These are phyloP conservation scores for Aspergillus fijiensis DNA, from an alignment of 2,329 filamentous ascomycete species.

Conservation along the genomic window DNA sequence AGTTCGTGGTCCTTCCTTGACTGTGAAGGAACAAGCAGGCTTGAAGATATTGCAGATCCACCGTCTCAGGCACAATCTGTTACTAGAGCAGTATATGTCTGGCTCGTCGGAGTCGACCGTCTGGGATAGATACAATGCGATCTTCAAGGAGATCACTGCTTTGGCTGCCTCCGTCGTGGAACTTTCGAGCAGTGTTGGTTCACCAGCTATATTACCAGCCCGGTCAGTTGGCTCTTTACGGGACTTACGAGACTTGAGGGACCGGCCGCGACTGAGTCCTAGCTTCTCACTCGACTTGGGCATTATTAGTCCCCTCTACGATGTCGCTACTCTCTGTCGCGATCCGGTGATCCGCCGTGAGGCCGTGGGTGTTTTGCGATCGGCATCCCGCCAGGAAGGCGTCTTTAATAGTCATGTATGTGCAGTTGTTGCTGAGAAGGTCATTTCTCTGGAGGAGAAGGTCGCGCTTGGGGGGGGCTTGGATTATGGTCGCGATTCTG, in stretches of 20 bases:
- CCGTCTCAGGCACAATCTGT: conserved; percentile 3
- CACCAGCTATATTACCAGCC: conserved; percentile 2
- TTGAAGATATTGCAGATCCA: conserved; percentile 9
- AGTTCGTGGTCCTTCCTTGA: not conserved
- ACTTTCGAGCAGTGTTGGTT: not conserved
- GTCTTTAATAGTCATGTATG: conserved; percentile 22
- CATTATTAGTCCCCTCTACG: conserved; percentile 26
- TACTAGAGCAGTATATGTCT: conserved; percentile 11
- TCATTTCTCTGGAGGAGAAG: conserved; percentile 25
- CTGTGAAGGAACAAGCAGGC: conserved; percentile 5
- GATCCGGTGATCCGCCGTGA: conserved; percentile 29
- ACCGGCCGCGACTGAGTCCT: not conserved
- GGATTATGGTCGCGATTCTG: not conserved
- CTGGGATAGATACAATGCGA: conserved; percentile 25
- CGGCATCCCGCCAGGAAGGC: conserved; percentile 23
- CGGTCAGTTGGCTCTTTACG: not conserved
- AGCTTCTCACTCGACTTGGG: conserved; percentile 32
- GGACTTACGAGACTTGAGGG: fast-evolving
- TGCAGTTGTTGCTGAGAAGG: conserved; percentile 21
- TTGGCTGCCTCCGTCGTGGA: conserved; percentile 27
- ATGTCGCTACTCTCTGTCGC: conserved; percentile 30
- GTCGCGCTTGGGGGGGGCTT: not conserved
- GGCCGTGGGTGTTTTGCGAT: conserved; percentile 26
- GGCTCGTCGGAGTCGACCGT: conserved; percentile 16
- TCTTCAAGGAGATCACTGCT: conserved; percentile 27